Evolutionary conservation across 148 eudicot genomes (phyloP).

Genomic region (Nepenthes gracilis): DNA sequence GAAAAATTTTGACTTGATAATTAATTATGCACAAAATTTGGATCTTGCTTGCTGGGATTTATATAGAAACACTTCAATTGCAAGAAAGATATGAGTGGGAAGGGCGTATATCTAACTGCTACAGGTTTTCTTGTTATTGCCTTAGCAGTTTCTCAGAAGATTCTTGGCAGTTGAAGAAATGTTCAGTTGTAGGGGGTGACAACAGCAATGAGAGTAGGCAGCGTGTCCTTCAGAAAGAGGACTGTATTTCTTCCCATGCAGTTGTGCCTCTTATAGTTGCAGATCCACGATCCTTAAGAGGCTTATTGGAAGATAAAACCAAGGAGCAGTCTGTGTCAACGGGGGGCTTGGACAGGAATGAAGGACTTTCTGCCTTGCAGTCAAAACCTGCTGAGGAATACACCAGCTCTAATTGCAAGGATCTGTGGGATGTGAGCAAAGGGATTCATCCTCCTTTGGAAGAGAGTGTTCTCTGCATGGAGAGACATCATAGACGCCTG

Average conservation of each 20-base stretch:
- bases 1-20: too few species aligned
- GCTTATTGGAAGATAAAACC: conserved; percentile 7
- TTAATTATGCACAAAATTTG: too few species aligned
- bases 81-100: too few species aligned
- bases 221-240: conserved; percentile 27
- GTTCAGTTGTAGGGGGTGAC: conserved; percentile 21
- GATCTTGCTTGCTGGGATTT: too few species aligned
- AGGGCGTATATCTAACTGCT: too few species aligned
- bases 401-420: conserved; percentile 17
- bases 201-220: conserved; percentile 15
- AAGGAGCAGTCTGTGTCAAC: conserved; percentile 1
- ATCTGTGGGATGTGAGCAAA: conserved; percentile 61
- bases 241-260: conserved; percentile 26
- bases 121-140: conserved; percentile 1
- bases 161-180: conserved; percentile 11
- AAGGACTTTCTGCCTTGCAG: conserved; percentile 18
- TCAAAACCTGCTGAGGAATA: conserved; percentile 12
- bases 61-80: too few species aligned
- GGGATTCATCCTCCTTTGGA: conserved; percentile 62
- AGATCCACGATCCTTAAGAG: conserved; percentile 58
- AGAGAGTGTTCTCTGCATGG: conserved; percentile 57
- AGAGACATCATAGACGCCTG: conserved; percentile 39
- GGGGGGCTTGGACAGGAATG: conserved; percentile 3
- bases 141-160: conserved; percentile 30
- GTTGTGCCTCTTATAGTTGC: conserved; percentile 36